Percentiles rank a stretch among this genome's conserved stretches.
Evolutionary conservation across 139 green algal genomes (phyloP).

Genomic region (Pseudopediastrum boryanum): DNA sequence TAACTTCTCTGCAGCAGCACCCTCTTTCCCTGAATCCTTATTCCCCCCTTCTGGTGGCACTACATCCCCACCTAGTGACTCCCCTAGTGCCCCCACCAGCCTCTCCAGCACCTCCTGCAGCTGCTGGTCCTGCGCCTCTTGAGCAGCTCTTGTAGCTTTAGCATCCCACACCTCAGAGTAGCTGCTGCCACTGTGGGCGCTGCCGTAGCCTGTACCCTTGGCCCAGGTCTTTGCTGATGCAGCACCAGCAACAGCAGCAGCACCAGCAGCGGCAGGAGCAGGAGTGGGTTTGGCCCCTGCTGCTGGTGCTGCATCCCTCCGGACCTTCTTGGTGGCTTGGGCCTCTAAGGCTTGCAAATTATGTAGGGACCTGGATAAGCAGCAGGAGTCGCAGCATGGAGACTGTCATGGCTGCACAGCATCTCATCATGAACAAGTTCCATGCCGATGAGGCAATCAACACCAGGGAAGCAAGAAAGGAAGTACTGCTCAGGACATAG

Average conservation of each 20-base stretch:
- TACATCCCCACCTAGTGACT: constrained; percentile 31
- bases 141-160: constrained; percentile 54
- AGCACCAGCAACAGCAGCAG: neutral
- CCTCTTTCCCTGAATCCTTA: constrained; percentile 2
- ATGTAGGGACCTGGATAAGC: no score
- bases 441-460: no score
- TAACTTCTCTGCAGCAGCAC: no score
- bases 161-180: constrained; percentile 63
- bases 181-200: neutral
- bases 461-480: no score
- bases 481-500: no score
- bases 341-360: no score
- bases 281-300: neutral
- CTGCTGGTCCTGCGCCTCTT: constrained; percentile 71
- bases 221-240: constrained; percentile 51
- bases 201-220: constrained; percentile 67
- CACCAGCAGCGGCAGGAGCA: neutral
- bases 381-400: no score
- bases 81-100: constrained; percentile 39
- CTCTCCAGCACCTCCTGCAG: constrained; percentile 52
- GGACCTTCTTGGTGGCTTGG: no score
- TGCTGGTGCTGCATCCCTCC: neutral
- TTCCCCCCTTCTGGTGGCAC: neutral
- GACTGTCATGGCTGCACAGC: no score
- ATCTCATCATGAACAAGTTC: no score